phyloP scores from a whole-genome alignment of 1,139 yeast genomes.

The Yamadazyma dushanensis region DNA sequence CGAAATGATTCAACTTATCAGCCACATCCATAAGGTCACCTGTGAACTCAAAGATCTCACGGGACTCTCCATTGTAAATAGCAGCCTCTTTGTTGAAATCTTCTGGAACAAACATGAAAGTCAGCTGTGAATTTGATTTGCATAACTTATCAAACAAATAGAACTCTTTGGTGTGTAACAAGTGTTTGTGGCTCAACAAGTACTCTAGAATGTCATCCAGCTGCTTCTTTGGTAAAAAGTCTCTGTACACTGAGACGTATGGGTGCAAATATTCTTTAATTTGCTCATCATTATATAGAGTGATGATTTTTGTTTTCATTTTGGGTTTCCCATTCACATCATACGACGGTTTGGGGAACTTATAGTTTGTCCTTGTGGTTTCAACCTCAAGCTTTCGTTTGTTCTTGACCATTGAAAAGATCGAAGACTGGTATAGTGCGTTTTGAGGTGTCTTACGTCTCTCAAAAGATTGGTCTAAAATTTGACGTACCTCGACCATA shows the following conservation, averaged over 20 bases:
- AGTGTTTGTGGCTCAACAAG: slow-evolving; percentile 37
- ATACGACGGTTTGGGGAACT: neutral
- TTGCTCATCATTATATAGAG: slow-evolving; percentile 31
- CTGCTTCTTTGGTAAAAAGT: slow-evolving; percentile 50
- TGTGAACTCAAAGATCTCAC: slow-evolving; percentile 6
- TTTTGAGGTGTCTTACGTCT: slow-evolving; percentile 10
- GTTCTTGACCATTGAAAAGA: slow-evolving; percentile 17
- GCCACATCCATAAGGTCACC: slow-evolving; percentile 39
- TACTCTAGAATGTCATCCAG: slow-evolving; percentile 45
- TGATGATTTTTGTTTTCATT: slow-evolving; percentile 17
- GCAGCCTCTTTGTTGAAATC: slow-evolving; percentile 30
- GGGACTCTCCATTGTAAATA: slow-evolving; percentile 13
- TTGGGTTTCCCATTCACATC: neutral
- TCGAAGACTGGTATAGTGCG: slow-evolving; percentile 22
- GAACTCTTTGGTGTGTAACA: slow-evolving; percentile 46
- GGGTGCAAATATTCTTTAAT: slow-evolving; percentile 39
- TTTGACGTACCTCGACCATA: slow-evolving; percentile 23
- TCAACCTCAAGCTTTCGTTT: neutral
- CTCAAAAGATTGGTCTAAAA: slow-evolving; percentile 25
- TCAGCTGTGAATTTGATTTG: slow-evolving; percentile 51
- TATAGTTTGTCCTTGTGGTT: neutral
- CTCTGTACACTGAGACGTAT: slow-evolving; percentile 49
- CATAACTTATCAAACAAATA: slow-evolving; percentile 62
- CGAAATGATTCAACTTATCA: slow-evolving; percentile 38
- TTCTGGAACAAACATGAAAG: slow-evolving; percentile 28